Base-by-base conservation (phyloP, 306 rosid genomes). In the Carpinus viminea region DNA sequence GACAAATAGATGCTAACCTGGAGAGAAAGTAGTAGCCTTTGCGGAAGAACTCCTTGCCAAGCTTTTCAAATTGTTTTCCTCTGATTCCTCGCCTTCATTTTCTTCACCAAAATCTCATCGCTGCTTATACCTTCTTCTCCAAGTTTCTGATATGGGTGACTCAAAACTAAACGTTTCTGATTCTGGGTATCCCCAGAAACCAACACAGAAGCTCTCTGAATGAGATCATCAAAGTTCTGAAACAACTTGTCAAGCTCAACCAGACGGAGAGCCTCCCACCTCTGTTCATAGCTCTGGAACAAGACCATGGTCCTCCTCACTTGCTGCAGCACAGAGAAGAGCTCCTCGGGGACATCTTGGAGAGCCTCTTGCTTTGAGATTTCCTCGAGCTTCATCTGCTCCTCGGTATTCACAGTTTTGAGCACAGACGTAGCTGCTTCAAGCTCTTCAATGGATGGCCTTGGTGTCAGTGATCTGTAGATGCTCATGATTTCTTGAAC, bases 361-460 rank as follows among this genome's bases (percentile, higher is more conserved):
- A 89, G 87, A 0, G 5, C 74, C 78, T 72, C 15, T n/a, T 85
- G 91, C 52, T 74, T 64, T 51, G 93, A 85, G 55, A 92, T 84
- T 75, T 90, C 93, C 5, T 84, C 75, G 46, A 92, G 93, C 75
- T 89, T 92, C 50, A 65, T 57, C 81, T 88, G 75, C 68, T 95
- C 93, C 68, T 91, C 90, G 78, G 48, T 83, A 75, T 87, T 73
- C 28, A 91, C 87, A 20, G 98, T 88, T 15, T 92, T 82, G 8
- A 92, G 51, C 1, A 86, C 85, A 38, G 87, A 85, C 38, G 74
- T 78, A 71, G 98, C 97, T 20, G 98, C 98, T 87, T 91, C 97
- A 7, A 95, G 79, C 46, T 91, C 95, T 74, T 92, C 89, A 50
- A 91, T 79, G 75, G 97, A 83, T 64, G 98, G 96, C 28, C 98